phyloP scores from a whole-genome alignment of 2,329 filamentous ascomycete genomes.

The Monilinia polystroma region DNA sequence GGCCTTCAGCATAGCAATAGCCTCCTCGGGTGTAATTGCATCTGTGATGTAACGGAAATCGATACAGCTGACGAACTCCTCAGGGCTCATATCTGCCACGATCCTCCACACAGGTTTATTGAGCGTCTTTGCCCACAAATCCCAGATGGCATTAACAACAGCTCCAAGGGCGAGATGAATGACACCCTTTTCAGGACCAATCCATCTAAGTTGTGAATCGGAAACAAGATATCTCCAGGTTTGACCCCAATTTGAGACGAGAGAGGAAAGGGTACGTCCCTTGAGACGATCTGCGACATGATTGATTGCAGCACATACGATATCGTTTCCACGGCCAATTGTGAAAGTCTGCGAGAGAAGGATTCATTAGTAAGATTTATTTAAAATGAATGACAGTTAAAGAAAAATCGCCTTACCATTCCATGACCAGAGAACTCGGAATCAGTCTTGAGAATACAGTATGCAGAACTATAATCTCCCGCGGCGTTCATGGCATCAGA shows the following conservation, averaged over 20 bases:
- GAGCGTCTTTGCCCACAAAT: constrained; percentile 88
- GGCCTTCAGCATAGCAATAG: constrained; percentile 66
- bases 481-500: constrained; percentile 96
- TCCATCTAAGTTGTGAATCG: constrained; percentile 89
- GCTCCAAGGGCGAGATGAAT: constrained; percentile 89
- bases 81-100: constrained; percentile 84
- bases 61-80: constrained; percentile 83
- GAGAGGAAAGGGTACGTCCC: constrained; percentile 71
- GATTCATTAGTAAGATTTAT: constrained; percentile 20
- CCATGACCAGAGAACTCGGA: constrained; percentile 70
- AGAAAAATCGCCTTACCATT: constrained; percentile 56
- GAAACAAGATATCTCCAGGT: constrained; percentile 92
- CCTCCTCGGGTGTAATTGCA: constrained; percentile 84
- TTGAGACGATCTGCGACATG: constrained; percentile 75
- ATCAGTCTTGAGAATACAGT: constrained; percentile 86
- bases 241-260: constrained; percentile 78
- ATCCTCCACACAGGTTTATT: constrained; percentile 89
- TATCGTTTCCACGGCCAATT: constrained; percentile 86
- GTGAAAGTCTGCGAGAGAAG: constrained; percentile 66
- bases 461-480: constrained; percentile 90
- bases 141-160: constrained; percentile 90
- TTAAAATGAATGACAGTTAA: neutral
- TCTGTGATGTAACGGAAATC: constrained; percentile 96
- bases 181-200: constrained; percentile 90
- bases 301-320: constrained; percentile 81